phyloP scores from a whole-genome alignment of 495 filamentous ascomycete species.

The Penicillium cinerascens region DNA sequence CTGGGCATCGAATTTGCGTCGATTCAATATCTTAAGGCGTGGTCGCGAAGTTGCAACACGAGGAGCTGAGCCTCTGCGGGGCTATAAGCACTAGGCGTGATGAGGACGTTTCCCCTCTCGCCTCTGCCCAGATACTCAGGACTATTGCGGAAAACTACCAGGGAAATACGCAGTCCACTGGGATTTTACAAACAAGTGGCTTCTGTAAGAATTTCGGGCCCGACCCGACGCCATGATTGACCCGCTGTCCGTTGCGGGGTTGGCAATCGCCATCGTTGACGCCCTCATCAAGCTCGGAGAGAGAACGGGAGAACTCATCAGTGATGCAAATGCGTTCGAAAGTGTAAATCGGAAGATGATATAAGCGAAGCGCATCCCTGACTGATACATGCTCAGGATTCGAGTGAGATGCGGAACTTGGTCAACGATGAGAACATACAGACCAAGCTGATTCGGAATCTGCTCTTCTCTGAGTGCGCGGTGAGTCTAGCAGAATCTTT shows the following conservation, averaged over 20 bases:
- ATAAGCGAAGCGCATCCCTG: background rate
- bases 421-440: slow-evolving; percentile 6
- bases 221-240: background rate
- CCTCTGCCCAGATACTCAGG: too few species aligned
- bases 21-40: too few species aligned
- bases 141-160: too few species aligned
- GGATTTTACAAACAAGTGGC: too few species aligned
- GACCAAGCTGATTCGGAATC: background rate
- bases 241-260: slow-evolving; percentile 1
- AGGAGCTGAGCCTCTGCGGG: background rate
- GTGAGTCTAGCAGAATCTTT: background rate
- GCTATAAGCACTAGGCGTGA: background rate
- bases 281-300: slow-evolving; percentile 2
- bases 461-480: slow-evolving; percentile 3
- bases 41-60: background rate
- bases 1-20: background rate
- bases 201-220: background rate
- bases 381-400: background rate
- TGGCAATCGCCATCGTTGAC: slow-evolving; percentile 1
- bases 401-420: background rate
- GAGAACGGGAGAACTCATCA: background rate
- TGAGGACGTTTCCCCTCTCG: too few species aligned
- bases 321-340: background rate
- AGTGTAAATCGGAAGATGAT: background rate
- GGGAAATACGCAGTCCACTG: too few species aligned